phyloP scores from a whole-genome alignment of 2,329 filamentous ascomycete species.

The Aspergillus brunneoviolaceus region DNA sequence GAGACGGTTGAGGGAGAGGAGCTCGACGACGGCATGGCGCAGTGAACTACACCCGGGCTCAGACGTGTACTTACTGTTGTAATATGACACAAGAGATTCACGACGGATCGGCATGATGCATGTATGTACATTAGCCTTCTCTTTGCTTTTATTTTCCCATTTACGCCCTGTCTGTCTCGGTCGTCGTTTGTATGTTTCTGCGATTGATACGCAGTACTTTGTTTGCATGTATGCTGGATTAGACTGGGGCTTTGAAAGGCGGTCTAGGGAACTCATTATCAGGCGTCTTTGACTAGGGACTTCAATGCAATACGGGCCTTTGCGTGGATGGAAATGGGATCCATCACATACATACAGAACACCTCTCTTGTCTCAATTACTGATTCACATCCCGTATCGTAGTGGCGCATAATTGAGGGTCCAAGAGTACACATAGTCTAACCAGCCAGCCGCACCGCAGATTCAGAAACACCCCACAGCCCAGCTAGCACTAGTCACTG shows the following conservation, averaged over 20 bases:
- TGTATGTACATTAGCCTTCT: slow-evolving; percentile 10
- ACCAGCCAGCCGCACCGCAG: background rate
- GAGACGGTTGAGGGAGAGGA: slow-evolving; percentile 30
- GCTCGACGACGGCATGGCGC: slow-evolving; percentile 7
- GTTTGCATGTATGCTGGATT: background rate
- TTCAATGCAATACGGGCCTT: background rate
- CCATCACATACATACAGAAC: background rate
- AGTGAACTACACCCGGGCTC: slow-evolving; percentile 9
- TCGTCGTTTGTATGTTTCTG: background rate
- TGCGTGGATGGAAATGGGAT: background rate
- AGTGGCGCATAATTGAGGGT: background rate
- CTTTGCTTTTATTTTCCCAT: slow-evolving; percentile 2
- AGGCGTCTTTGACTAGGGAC: background rate
- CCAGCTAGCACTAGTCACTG: no score
- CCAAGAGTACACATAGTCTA: background rate
- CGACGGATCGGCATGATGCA: background rate
- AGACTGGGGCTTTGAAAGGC: background rate
- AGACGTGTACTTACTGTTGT: slow-evolving; percentile 5
- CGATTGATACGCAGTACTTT: background rate
- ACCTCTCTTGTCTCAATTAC: no score
- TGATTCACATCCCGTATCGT: no score
- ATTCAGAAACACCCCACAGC: background rate
- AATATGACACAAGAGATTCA: background rate
- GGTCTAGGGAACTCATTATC: background rate
- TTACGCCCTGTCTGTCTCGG: background rate